Evolutionary conservation across 2,329 filamentous ascomycete genomes (phyloP).

Genomic region (Epichloe baconii): DNA sequence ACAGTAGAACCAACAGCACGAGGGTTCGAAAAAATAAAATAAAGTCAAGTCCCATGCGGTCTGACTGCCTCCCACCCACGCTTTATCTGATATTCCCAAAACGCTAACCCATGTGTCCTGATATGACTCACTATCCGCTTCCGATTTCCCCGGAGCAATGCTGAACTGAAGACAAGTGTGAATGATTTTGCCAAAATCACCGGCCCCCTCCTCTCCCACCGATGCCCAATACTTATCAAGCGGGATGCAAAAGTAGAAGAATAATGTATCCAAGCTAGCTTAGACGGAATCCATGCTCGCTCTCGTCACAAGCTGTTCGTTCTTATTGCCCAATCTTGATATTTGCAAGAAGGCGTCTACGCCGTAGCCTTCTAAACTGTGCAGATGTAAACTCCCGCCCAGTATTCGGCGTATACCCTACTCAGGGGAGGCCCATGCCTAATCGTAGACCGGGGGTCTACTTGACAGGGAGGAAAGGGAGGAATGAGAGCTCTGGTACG

Average conservation of each 20-base stretch:
- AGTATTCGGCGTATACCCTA: conserved; percentile 92
- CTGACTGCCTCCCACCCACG: too few relatives aligned
- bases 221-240: background rate
- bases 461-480: conserved; percentile 68
- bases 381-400: conserved; percentile 82
- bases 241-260: too few relatives aligned
- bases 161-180: too few relatives aligned
- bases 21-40: too few relatives aligned
- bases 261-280: too few relatives aligned
- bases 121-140: too few relatives aligned
- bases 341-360: conserved; percentile 95
- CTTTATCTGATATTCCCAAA: too few relatives aligned
- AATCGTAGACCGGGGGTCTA: conserved; percentile 77
- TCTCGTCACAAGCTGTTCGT: conserved; percentile 75
- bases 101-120: too few relatives aligned
- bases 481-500: conserved; percentile 52
- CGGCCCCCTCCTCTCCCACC: too few relatives aligned
- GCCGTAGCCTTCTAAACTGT: conserved; percentile 89
- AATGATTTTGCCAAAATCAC: background rate
- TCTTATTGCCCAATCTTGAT: conserved; percentile 93
- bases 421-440: conserved; percentile 87
- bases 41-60: too few relatives aligned
- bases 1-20: too few relatives aligned
- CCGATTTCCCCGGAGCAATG: too few relatives aligned
- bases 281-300: conserved; percentile 62